Percentiles rank a stretch among this genome's conserved stretches.
Conservation (phyloP, 2,329 filamentous ascomycete species). For the Tolypocladium pustulatum region DNA sequence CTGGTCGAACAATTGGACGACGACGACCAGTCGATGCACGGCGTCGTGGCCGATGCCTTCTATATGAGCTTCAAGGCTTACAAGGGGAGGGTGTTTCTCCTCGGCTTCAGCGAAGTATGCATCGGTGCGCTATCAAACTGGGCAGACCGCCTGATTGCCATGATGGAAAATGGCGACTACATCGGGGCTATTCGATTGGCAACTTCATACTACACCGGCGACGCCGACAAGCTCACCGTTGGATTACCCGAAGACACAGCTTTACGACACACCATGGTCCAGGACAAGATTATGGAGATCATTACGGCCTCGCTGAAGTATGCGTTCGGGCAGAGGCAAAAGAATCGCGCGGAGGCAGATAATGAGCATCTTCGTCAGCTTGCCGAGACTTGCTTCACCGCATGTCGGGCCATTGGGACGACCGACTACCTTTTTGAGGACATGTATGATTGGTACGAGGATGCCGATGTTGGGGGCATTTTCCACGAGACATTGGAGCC, state of each 20-base stretch:
- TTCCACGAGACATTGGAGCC: slow-evolving; percentile 86
- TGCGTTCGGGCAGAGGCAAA: slow-evolving; percentile 61
- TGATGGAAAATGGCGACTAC: slow-evolving; percentile 97
- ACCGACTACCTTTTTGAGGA: slow-evolving; percentile 82
- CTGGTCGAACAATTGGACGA: slow-evolving; percentile 86
- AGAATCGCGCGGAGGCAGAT: slow-evolving; percentile 31
- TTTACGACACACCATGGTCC: slow-evolving; percentile 70
- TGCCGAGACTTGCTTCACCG: slow-evolving; percentile 71
- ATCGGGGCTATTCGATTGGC: slow-evolving; percentile 84
- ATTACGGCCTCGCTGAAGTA: slow-evolving; percentile 87
- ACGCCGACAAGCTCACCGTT: slow-evolving; percentile 88
- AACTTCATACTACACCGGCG: slow-evolving; percentile 82
- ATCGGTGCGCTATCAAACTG: slow-evolving; percentile 92
- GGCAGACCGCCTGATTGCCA: slow-evolving; percentile 83
- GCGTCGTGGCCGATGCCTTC: slow-evolving; percentile 92
- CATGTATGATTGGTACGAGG: slow-evolving; percentile 83
- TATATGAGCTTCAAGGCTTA: slow-evolving; percentile 97
- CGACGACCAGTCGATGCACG: slow-evolving; percentile 81
- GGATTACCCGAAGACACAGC: slow-evolving; percentile 77
- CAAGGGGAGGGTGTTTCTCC: slow-evolving; percentile 82
- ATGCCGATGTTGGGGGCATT: slow-evolving; percentile 58
- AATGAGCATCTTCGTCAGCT: slow-evolving; percentile 62
- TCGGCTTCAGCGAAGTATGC: slow-evolving; percentile 89
- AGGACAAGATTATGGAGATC: slow-evolving; percentile 84
- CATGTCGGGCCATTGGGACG: slow-evolving; percentile 69